phyloP scores from a whole-genome alignment of 306 rosid species.

The Vigna unguiculata region DNA sequence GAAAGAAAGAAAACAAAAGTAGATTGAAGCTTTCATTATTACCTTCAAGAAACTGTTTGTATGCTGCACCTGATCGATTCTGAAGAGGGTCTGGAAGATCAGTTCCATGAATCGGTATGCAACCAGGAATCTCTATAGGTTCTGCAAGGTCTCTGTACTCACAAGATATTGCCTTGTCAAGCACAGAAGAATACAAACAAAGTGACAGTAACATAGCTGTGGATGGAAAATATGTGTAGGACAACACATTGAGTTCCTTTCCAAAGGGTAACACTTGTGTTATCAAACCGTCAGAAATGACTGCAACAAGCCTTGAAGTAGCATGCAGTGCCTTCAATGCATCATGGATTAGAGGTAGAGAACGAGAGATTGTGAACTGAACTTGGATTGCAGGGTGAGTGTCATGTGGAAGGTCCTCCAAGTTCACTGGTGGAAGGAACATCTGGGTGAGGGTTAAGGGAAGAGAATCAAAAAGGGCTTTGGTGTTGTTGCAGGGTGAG shows the following conservation, averaged over 20 bases:
- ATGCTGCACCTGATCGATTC: conserved; percentile 25
- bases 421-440: conserved; percentile 40
- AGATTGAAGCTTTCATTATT: conserved; percentile 31
- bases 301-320: conserved; percentile 20
- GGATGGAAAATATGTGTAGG: conserved; percentile 51
- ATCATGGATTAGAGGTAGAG: conserved; percentile 34
- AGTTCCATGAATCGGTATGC: conserved; percentile 41
- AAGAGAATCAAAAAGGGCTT: conserved; percentile 43
- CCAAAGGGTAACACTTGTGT: conserved; percentile 37
- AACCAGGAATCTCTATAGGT: conserved; percentile 47
- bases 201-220: conserved; percentile 51
- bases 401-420: conserved; percentile 22
- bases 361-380: conserved; percentile 25
- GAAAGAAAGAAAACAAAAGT: neutral
- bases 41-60: conserved; percentile 37
- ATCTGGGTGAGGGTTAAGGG: conserved; percentile 40
- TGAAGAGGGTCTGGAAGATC: conserved; percentile 48
- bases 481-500: conserved; percentile 40
- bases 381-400: conserved; percentile 32
- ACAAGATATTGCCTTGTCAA: conserved; percentile 42
- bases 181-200: conserved; percentile 41
- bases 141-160: conserved; percentile 47
- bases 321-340: conserved; percentile 22
- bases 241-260: conserved; percentile 23
- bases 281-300: conserved; percentile 47